These are phyloP conservation scores for Mycena haematopus DNA, from an alignment of 768 basidiomycete genomes.

Conservation along the genomic window DNA sequence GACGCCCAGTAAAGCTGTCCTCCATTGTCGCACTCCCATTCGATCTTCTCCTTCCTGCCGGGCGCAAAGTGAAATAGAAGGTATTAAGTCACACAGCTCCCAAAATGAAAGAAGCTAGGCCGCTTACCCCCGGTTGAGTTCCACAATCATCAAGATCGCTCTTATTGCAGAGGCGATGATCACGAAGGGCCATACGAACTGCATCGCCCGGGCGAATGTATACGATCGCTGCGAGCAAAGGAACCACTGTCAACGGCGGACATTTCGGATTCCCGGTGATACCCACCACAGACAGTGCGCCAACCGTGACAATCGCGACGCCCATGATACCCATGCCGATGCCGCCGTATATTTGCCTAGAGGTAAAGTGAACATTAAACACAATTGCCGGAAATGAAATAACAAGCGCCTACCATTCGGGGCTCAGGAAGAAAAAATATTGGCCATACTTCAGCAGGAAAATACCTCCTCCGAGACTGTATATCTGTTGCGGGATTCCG, in stretches of 20 bases:
- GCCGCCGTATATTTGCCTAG: constrained; percentile 74
- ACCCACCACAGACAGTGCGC: constrained; percentile 71
- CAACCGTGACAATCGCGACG: constrained; percentile 57
- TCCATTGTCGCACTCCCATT: constrained; percentile 77
- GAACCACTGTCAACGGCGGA: constrained; percentile 25
- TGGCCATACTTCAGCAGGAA: constrained; percentile 67
- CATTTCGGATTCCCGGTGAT: constrained; percentile 25
- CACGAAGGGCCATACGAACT: constrained; percentile 74
- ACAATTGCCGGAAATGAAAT: constrained; percentile 8
- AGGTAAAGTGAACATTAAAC: constrained; percentile 1
- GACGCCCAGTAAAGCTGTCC: constrained; percentile 65
- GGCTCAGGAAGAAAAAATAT: constrained; percentile 68
- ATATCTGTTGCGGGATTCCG: constrained; percentile 48
- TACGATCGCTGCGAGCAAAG: constrained; percentile 62
- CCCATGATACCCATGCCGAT: constrained; percentile 61
- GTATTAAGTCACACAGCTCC: constrained; percentile 28
- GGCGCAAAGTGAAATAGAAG: constrained; percentile 20
- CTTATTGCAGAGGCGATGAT: constrained; percentile 69
- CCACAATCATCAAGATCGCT: constrained; percentile 75
- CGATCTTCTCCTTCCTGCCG: constrained; percentile 67
- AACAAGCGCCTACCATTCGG: constrained; percentile 60
- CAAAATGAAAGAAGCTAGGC: constrained; percentile 27
- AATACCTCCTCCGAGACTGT: constrained; percentile 70
- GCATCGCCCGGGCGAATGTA: constrained; percentile 67
- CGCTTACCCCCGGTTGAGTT: constrained; percentile 71